Base-by-base conservation (phyloP, 1,139 yeast species). In the Geotrichum histeridarum region DNA sequence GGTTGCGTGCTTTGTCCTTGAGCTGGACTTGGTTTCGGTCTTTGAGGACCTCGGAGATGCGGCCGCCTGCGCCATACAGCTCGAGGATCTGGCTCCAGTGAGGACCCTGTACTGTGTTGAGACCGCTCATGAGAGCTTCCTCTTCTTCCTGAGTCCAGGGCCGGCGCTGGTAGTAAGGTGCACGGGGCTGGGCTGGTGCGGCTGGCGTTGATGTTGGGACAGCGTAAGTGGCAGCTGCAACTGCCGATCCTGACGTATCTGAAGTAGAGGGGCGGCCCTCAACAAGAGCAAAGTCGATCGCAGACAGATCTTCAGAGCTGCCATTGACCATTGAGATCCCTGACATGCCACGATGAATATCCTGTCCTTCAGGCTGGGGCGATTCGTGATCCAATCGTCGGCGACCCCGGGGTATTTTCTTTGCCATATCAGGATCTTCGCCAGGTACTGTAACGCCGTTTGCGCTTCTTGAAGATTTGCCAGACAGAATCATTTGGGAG, bases 71-170 rank as follows among this genome's bases (percentile, higher is more conserved):
- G 0, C 99, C 99, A 67, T 86, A 87, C 30, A 86, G 73, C 64
- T 88, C 96, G 48, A 90, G 71, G 54, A 93, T 93, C 54, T 86
- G 86, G 0, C 95, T 78, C 99, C 99, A 93, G 61, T 84, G 88
- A 0, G 98, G 95, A 0, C 99, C 99, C 61, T 84, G 82, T 22
- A 82, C 76, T 17, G 69, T 69, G 61, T 86, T 88, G 54, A 93
- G 74, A 0, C 96, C 98, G 57, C 83, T 84, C 48, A 87, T 74
- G 38, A 93, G 75, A 0, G 97, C 95, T 44, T 80, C 82, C 65
- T 93, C 98, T 67, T 93, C 99, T 39, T 84, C 94, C 57, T 82
- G 74, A 0, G 95, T 81, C 99, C 99, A 93, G 6, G 89, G 83
- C 55, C 91, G 73, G 59, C 93, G 74, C 14, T 70, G 57, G 57